phyloP scores from a whole-genome alignment of 805 yeast species.

The Pichia sporocuriosa region DNA sequence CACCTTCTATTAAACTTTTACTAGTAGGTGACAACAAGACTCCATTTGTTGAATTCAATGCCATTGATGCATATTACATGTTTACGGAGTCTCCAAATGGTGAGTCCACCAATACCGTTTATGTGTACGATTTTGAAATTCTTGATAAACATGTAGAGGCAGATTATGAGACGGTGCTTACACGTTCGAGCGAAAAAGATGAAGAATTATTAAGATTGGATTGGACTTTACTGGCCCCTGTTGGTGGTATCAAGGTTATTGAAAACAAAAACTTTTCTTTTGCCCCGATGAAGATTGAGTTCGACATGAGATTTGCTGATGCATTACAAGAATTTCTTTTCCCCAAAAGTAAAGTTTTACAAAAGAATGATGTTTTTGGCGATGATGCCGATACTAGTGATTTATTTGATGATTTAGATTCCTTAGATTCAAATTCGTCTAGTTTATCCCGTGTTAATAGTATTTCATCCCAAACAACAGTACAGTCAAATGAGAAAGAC shows the following conservation, averaged over 20 bases:
- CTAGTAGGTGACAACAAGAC: constrained; percentile 51
- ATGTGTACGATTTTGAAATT: constrained; percentile 63
- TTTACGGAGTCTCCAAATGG: constrained; percentile 63
- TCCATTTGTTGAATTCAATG: constrained; percentile 69
- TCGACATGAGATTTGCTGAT: constrained; percentile 50
- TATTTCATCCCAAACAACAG: not conserved
- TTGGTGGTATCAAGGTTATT: constrained; percentile 59
- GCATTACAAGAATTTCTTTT: constrained; percentile 35
- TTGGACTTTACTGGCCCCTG: constrained; percentile 53
- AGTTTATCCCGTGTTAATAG: not conserved
- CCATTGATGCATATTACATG: constrained; percentile 54
- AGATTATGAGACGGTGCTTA: constrained; percentile 61
- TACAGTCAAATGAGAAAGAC: not conserved
- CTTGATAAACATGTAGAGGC: constrained; percentile 56
- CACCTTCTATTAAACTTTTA: constrained; percentile 69
- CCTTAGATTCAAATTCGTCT: constrained; percentile 2
- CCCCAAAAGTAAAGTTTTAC: constrained; percentile 16
- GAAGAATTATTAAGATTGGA: constrained; percentile 34
- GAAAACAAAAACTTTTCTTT: constrained; percentile 41
- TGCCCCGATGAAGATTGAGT: constrained; percentile 49
- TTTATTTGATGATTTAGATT: constrained; percentile 1
- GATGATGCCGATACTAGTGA: constrained; percentile 9
- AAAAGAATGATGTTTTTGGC: constrained; percentile 2
- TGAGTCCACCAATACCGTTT: constrained; percentile 56
- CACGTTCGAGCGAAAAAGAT: constrained; percentile 24